Evolutionary conservation across 2,329 filamentous ascomycete species (phyloP), one percentile per base, ranked within the genome.

Genomic region (Arthroderma sp.): DNA sequence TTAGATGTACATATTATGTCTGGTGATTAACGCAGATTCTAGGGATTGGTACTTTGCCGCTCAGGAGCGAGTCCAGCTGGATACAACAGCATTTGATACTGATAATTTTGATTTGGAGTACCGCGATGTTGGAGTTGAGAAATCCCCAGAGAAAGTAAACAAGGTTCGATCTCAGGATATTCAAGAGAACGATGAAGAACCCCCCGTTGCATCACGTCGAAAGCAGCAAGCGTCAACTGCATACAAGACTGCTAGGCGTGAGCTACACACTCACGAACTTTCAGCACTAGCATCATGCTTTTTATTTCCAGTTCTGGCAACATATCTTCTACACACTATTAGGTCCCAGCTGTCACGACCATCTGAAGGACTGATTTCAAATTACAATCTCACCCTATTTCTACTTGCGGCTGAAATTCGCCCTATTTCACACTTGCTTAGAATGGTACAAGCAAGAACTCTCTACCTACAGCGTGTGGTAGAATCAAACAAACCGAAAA

Each of bases 321-420:
- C 91, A 28, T 93, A 86, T 71, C 75, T 96, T 39, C 77, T 97
- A 9, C 91, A 96, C 67, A 76, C 82, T 19, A 87, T 96, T 59
- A 83, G 91, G 54, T 80, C 79, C 7, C 88, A 91, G 65, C 81
- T 97, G 17, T 91, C 87, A 23, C 80, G 87, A 1, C 88, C 87
- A 0, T 90, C 89, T 0, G 90, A 94, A 68, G 88, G 88, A 1
- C 76, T 97, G 9, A 85, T 97, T 5, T 95, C 89, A 3, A 88
- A 95, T 70, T 94, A 91, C 73, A 96, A 96, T 70, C 77, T 97
- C 56, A 90, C 86, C 11, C 88, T 97, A 55, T 97, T 96, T 70
- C 76, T 95, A 2, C 79, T 95, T 17, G 88, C 87, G 0, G 87
- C 91, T 2, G 91, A 97, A 71, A 76, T 96, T 28, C 84, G 88